These are phyloP conservation scores for Candida smagusa DNA, from an alignment of 1,139 yeast genomes.

Conservation along the genomic window DNA sequence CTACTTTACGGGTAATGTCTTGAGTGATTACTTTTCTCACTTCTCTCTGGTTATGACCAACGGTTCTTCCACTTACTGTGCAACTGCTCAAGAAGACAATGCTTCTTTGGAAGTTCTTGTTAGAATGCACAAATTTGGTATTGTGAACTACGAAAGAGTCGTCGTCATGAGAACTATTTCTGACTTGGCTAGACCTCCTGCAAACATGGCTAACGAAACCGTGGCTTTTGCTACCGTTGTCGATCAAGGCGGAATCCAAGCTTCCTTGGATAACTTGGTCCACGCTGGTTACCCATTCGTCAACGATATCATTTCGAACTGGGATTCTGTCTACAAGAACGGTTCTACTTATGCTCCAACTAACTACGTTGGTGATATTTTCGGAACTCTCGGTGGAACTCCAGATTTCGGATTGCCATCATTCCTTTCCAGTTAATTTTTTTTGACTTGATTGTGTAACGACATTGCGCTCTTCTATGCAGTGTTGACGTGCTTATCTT, in stretches of 20 bases:
- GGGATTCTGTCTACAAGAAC: slow-evolving; percentile 46
- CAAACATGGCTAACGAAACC: slow-evolving; percentile 39
- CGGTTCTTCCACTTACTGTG: slow-evolving; percentile 57
- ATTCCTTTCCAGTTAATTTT: neutral
- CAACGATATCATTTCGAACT: slow-evolving; percentile 49
- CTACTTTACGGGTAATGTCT: slow-evolving; percentile 53
- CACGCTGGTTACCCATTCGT: slow-evolving; percentile 56
- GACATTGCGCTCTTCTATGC: no score
- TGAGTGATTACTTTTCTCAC: slow-evolving; percentile 50
- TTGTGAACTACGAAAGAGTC: slow-evolving; percentile 55
- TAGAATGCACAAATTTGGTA: slow-evolving; percentile 53
- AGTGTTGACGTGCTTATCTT: no score
- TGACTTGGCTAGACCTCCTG: slow-evolving; percentile 59
- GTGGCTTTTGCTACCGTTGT: slow-evolving; percentile 49
- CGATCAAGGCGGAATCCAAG: slow-evolving; percentile 51
- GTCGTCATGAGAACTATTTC: slow-evolving; percentile 64
- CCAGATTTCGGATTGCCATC: slow-evolving; percentile 13
- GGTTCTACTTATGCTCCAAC: slow-evolving; percentile 30
- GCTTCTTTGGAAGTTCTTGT: slow-evolving; percentile 61
- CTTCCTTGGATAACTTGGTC: slow-evolving; percentile 51
- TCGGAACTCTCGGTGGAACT: slow-evolving; percentile 44
- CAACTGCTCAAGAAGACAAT: slow-evolving; percentile 69
- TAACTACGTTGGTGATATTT: slow-evolving; percentile 61
- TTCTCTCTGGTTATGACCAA: slow-evolving; percentile 52
- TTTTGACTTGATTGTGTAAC: no score